These are phyloP conservation scores for Apiospora phragmitis DNA, from an alignment of 2,329 filamentous ascomycete species.

Conservation along the genomic window DNA sequence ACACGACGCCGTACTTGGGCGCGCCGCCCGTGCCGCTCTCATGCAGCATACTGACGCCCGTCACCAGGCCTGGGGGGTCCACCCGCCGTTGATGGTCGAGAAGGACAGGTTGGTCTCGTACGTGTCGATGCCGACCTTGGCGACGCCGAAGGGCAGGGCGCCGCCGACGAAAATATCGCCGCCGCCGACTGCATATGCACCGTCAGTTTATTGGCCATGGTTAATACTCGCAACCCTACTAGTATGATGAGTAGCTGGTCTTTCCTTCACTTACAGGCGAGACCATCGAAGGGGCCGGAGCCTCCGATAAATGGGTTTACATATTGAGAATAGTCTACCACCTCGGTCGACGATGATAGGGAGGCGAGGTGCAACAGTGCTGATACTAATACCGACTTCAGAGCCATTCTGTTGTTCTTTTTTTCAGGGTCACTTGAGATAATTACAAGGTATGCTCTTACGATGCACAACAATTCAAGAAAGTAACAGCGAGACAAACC, in stretches of 20 bases:
- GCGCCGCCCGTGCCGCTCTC: slow-evolving; percentile 57
- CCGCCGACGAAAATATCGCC: slow-evolving; percentile 47
- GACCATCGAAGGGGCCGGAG: slow-evolving; percentile 34
- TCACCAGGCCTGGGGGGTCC: slow-evolving; percentile 52
- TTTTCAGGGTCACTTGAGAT: background rate
- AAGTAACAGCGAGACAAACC: background rate
- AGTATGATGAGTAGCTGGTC: no score
- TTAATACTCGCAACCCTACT: background rate
- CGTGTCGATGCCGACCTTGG: slow-evolving; percentile 59
- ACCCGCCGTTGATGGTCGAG: slow-evolving; percentile 57
- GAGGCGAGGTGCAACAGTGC: background rate
- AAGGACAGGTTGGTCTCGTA: slow-evolving; percentile 30
- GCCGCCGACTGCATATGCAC: slow-evolving; percentile 18
- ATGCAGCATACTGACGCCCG: slow-evolving; percentile 59
- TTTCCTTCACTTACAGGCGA: background rate
- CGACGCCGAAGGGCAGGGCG: slow-evolving; percentile 42
- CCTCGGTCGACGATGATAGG: slow-evolving; percentile 9
- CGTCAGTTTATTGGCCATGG: background rate
- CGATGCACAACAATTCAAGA: background rate
- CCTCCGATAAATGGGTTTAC: slow-evolving; percentile 57
- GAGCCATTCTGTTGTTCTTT: background rate
- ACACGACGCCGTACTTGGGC: slow-evolving; percentile 2
- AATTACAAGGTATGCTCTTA: background rate
- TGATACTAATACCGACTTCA: background rate
- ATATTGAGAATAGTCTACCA: slow-evolving; percentile 40